Evolutionary conservation across 306 rosid species (phyloP).

Genomic region (Malus asiatica): DNA sequence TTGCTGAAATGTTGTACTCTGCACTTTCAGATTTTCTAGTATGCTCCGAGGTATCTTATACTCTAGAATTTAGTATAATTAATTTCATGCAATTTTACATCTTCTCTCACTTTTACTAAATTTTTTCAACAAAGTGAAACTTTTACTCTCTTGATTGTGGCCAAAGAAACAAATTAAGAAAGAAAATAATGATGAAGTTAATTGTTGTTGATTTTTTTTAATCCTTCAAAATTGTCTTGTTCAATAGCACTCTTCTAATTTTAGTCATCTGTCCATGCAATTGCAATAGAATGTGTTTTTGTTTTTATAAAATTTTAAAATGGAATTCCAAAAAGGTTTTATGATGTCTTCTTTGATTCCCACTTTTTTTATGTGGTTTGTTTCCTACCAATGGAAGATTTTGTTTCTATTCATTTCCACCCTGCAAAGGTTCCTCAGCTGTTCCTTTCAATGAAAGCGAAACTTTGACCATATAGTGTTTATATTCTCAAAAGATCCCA

Average conservation of each 20-base stretch:
- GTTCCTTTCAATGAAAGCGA: conserved; percentile 84
- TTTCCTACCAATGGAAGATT: conserved; percentile 63
- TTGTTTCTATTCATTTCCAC: conserved; percentile 59
- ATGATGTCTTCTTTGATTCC: conserved; percentile 39
- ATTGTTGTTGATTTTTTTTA: not conserved
- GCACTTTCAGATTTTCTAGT: not conserved
- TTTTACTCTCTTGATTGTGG: not conserved
- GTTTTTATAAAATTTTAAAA: conserved; percentile 2
- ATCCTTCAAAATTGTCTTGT: conserved; percentile 27
- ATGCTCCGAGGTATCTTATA: not conserved
- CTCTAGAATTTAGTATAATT: not conserved
- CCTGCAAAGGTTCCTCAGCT: conserved; percentile 64
- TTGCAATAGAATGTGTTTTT: not conserved
- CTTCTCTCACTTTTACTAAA: not conserved
- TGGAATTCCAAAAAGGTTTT: conserved; percentile 31
- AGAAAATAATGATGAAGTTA: not conserved
- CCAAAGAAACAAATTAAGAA: not conserved
- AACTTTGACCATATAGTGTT: conserved; percentile 55
- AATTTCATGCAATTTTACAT: not conserved
- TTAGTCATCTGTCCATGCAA: conserved; percentile 3
- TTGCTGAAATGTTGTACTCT: conserved; percentile 1
- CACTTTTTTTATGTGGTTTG: conserved; percentile 51
- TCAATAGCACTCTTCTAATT: not conserved
- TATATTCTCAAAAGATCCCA: conserved; percentile 31
- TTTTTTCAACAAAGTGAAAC: not conserved